These are phyloP conservation scores for Phymatotrichopsis omnivora DNA, from an alignment of 2,329 filamentous ascomycete genomes.

Conservation along the genomic window DNA sequence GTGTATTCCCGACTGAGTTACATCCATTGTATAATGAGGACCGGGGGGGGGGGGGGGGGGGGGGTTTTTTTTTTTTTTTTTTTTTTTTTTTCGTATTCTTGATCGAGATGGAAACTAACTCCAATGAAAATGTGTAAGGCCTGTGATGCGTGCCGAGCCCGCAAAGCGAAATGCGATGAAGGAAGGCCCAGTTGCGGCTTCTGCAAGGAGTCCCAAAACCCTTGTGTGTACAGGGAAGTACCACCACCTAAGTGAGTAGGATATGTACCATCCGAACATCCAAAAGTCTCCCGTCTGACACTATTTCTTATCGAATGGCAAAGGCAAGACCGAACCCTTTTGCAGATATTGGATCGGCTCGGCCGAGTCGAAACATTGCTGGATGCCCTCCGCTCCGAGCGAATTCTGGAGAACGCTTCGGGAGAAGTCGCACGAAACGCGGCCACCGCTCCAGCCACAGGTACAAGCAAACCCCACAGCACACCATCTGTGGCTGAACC, in stretches of 20 bases:
- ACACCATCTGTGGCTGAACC: too few relatives aligned
- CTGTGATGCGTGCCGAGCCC: conserved; percentile 76
- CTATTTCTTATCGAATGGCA: conserved; percentile 24
- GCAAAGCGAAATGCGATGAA: conserved; percentile 90
- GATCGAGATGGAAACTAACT: conserved; percentile 14
- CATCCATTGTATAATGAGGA: not conserved
- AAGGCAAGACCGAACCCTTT: conserved; percentile 43
- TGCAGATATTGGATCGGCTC: conserved; percentile 41
- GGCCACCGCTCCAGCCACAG: not conserved
- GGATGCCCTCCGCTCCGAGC: conserved; percentile 30
- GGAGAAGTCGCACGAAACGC: not conserved
- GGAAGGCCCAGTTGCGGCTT: conserved; percentile 69
- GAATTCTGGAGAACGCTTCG: too few relatives aligned
- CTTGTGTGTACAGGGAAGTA: conserved; percentile 82
- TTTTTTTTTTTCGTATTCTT: conserved; percentile 19
- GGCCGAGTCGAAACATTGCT: conserved; percentile 35
- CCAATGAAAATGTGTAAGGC: conserved; percentile 46
- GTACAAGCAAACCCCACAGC: too few relatives aligned
- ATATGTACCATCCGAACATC: not conserved
- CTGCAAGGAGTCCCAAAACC: conserved; percentile 74
- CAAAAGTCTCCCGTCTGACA: not conserved
- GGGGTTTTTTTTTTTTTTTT: not conserved
- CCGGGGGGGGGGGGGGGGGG: not conserved
- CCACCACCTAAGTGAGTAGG: conserved; percentile 73
- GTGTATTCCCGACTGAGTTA: too few relatives aligned